A percentile compares a stretch with the other conserved stretches of the same genome.
phyloP scores from a whole-genome alignment of 2,329 filamentous ascomycete genomes.

The Eutypa lata region DNA sequence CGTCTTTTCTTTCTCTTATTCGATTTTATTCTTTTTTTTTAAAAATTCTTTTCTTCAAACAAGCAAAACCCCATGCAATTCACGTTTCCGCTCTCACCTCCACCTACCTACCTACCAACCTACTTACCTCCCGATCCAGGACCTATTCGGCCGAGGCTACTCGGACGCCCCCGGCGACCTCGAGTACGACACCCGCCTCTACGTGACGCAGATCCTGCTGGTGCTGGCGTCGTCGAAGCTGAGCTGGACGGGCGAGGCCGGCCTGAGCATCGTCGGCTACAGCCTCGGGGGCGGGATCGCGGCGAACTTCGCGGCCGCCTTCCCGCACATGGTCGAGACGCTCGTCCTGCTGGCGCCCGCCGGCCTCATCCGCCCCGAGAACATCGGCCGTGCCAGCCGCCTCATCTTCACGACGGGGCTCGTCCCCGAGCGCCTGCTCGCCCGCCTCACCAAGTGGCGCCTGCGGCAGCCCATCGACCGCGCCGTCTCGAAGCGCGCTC shows the following conservation, averaged over 20 bases:
- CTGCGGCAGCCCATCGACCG: conserved; percentile 49
- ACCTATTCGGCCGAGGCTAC: conserved; percentile 68
- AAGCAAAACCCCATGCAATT: conserved; percentile 8
- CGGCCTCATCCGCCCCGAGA: conserved; percentile 63
- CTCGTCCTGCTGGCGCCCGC: conserved; percentile 77
- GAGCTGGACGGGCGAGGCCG: conserved; percentile 57
- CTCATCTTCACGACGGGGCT: conserved; percentile 54
- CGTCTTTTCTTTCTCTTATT: conserved; percentile 16
- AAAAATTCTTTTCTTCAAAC: background rate
- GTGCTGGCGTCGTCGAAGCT: conserved; percentile 68
- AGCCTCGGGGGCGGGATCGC: conserved; percentile 79
- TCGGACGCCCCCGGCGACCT: conserved; percentile 62
- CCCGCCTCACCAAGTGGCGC: conserved; percentile 43
- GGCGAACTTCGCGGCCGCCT: conserved; percentile 69
- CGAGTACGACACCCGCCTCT: conserved; percentile 71
- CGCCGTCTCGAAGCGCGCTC: conserved; percentile 26
- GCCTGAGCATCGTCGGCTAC: conserved; percentile 72
- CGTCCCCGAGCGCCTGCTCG: conserved; percentile 50
- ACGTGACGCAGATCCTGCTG: conserved; percentile 68
- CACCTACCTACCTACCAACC: too few species aligned
- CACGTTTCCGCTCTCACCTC: conserved; percentile 4
- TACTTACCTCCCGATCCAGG: too few species aligned
- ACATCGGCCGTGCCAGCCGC: conserved; percentile 47
- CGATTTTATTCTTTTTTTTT: conserved; percentile 27
- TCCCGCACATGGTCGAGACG: conserved; percentile 65